Percentiles rank a stretch among this genome's conserved stretches.
Evolutionary conservation across 129 eudicot species (phyloP).

Genomic region (carrot (Daucus carota)): DH1_v3.0 NC_030383.2:55695001-55695500

Average conservation of each 20-base stretch:
- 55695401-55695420: background rate
- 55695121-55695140: background rate
- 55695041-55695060: conserved; percentile 22
- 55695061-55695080: background rate
- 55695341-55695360: background rate
- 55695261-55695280: background rate
- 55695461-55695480: background rate
- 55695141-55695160: background rate
- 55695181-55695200: background rate
- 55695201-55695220: background rate
- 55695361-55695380: background rate
- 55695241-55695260: background rate
- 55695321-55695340: background rate
- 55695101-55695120: background rate
- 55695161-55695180: background rate
- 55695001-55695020: conserved; percentile 30
- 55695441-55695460: background rate
- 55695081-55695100: background rate
- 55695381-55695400: background rate
- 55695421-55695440: background rate
- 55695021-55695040: conserved; percentile 23
- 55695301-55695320: background rate
- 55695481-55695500: background rate
- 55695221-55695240: background rate
- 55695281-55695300: background rate